A percentile compares a stretch with the other conserved stretches of the same genome.
Evolutionary conservation across 129 eudicot genomes (phyloP).

Genomic region (Tanacetum coccineum): DNA sequence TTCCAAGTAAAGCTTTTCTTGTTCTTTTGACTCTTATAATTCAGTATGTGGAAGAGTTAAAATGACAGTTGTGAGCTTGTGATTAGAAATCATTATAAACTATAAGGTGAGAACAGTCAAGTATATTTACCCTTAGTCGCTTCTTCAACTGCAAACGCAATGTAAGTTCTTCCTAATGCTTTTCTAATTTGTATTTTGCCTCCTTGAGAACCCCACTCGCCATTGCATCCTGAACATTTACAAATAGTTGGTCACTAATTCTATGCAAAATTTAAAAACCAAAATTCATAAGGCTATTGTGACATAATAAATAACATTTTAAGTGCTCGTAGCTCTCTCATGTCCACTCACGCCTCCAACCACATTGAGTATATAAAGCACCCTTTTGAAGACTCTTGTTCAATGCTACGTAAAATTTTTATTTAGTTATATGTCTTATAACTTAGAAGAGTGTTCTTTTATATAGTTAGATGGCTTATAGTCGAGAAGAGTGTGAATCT

Average conservation of each 20-base stretch:
- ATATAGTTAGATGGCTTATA: too few species aligned
- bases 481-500: too few species aligned
- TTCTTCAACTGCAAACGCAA: slow-evolving; percentile 93
- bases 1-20: too few species aligned
- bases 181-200: slow-evolving; percentile 94
- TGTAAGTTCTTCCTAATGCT: slow-evolving; percentile 95
- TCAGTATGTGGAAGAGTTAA: slow-evolving; percentile 47
- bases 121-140: slow-evolving; percentile 66
- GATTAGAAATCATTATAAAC: not conserved
- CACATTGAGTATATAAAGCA: too few species aligned
- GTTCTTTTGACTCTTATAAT: slow-evolving; percentile 80
- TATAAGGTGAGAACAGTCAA: not conserved
- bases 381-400: too few species aligned
- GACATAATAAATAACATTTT: too few species aligned
- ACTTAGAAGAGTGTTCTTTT: too few species aligned
- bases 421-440: too few species aligned
- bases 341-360: too few species aligned
- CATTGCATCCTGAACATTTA: slow-evolving; percentile 71
- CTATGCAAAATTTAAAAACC: not conserved
- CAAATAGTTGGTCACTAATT: slow-evolving; percentile 17
- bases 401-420: too few species aligned
- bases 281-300: not conserved
- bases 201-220: slow-evolving; percentile 98
- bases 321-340: too few species aligned
- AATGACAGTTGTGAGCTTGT: not conserved